Base-by-base conservation (phyloP, 2,329 filamentous ascomycete genomes). In the Fonsecaea monophora region DNA sequence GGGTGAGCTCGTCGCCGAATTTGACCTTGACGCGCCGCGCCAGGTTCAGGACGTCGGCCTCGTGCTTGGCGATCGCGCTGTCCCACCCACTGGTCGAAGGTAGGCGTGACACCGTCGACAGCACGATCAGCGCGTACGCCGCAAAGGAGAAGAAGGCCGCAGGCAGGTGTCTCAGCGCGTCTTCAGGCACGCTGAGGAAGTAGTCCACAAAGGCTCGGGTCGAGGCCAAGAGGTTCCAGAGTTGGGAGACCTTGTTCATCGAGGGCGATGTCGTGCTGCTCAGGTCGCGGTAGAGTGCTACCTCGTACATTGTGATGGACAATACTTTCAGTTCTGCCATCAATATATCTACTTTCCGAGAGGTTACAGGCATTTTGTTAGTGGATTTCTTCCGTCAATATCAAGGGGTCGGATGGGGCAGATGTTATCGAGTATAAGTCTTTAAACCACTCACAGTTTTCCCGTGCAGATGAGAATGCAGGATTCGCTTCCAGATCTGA, bases 181-280 rank as follows among this genome's bases (percentile, higher is more conserved):
- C 55, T 6, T 8, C 25, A 7, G 56, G 62, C 7, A 59, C n/a
- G n/a, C 35, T 38, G 7, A 65, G 37, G 21, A 65, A 42, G 53
- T 54, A 54, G 13, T 40, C 21, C 48, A 65, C 9, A 32, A 60
- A 60, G 13, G 15, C 45, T 5, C 55, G 62, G 4, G 55, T 35
- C 50, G 62, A 60, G 21, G 45, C 60, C 55, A 65, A n/a, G 5
- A 65, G 56, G 21, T 65, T 38, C 62, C 62, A 65, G 7, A 65
- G 45, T 18, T 65, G 62, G 8, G 50, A 60, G 9, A 21, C 40
- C 12, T 45, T 15, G 7, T 4, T 18, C 38, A 45, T 34, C 25
- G 34, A 42, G 6, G 12, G 34, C 0, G 42, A 8, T 18, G 34
- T 38, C 7, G 15, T 25, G 25, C 25, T 25, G 32, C 15, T 34